A percentile compares a stretch with the other conserved stretches of the same genome.
These are phyloP conservation scores for Stropharia rugosoannulata DNA, from an alignment of 768 basidiomycete species.

Conservation along the genomic window DNA sequence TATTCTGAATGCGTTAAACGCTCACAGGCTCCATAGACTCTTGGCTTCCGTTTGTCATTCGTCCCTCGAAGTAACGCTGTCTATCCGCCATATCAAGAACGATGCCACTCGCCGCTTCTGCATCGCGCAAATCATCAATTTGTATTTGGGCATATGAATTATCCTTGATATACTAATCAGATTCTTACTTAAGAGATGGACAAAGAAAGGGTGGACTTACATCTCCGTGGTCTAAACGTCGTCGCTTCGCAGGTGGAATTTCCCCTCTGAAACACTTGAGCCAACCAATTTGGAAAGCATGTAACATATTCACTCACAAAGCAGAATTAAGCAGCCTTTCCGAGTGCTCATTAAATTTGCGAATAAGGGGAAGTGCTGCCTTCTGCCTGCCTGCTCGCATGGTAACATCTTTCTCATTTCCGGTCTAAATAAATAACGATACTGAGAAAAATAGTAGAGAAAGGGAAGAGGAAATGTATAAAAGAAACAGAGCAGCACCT, in stretches of 20 bases:
- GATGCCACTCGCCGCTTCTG: constrained; percentile 65
- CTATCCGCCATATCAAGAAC: constrained; percentile 85
- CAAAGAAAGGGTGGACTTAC: constrained; percentile 28
- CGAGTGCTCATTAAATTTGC: constrained; percentile 98
- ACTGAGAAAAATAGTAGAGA: not conserved
- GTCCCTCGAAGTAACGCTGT: constrained; percentile 79
- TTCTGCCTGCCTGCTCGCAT: constrained; percentile 95
- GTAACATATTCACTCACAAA: constrained; percentile 40
- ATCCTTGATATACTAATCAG: constrained; percentile 25
- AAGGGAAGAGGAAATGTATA: constrained; percentile 1
- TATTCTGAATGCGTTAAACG: not conserved
- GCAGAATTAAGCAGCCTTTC: constrained; percentile 83
- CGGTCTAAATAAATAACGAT: constrained; percentile 51
- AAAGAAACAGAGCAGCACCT: constrained; percentile 44
- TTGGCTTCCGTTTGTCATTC: constrained; percentile 35
- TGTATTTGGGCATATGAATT: constrained; percentile 60
- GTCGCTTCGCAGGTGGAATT: constrained; percentile 56
- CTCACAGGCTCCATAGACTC: constrained; percentile 30
- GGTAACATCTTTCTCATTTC: constrained; percentile 87
- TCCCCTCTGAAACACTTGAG: constrained; percentile 45
- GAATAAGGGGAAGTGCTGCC: constrained; percentile 86
- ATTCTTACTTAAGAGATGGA: not conserved
- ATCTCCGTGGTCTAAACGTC: constrained; percentile 42
- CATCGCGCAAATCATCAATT: constrained; percentile 80
- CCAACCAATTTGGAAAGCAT: not conserved